Percentiles rank a stretch among this genome's conserved stretches.
Evolutionary conservation across 371 early-diverging fungal species (phyloP).

Genomic region (Aphelidium insulamus): DNA sequence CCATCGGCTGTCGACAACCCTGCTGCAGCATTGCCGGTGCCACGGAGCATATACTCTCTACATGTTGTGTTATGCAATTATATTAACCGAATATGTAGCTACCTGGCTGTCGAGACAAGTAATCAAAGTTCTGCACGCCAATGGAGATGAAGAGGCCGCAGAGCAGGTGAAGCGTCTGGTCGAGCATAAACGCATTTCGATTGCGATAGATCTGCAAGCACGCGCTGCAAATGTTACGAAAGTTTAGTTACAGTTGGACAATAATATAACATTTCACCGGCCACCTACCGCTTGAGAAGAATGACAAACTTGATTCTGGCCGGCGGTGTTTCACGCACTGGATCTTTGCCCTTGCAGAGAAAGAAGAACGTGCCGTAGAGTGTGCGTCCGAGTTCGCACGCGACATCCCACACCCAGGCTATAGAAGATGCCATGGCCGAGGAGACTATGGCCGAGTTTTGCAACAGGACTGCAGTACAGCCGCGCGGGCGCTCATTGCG

Average conservation of each 20-base stretch:
- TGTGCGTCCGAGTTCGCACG: constrained; percentile 4
- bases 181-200: constrained; percentile 15
- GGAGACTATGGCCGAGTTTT: no score
- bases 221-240: constrained; percentile 7
- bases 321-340: constrained; percentile 16
- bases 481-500: no score
- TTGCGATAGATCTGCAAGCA: constrained; percentile 21
- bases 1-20: constrained; percentile 6
- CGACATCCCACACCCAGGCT: constrained; percentile 3
- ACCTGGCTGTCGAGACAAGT: no score
- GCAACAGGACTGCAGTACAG: no score
- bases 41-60: constrained; percentile 12
- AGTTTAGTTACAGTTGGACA: no score
- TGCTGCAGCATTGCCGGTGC: constrained; percentile 13
- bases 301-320: constrained; percentile 11
- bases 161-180: constrained; percentile 23
- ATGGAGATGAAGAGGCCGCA: constrained; percentile 18
- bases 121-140: constrained; percentile 1
- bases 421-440: no score
- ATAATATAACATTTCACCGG: no score
- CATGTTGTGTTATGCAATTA: constrained; percentile 17
- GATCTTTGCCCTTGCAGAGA: constrained; percentile 13
- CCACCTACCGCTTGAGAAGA: constrained; percentile 14
- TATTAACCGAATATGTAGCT: no score
- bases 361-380: constrained; percentile 8